Conservation (phyloP, 352 stramenopile genomes). For the Plasmopara viticola region DNA sequence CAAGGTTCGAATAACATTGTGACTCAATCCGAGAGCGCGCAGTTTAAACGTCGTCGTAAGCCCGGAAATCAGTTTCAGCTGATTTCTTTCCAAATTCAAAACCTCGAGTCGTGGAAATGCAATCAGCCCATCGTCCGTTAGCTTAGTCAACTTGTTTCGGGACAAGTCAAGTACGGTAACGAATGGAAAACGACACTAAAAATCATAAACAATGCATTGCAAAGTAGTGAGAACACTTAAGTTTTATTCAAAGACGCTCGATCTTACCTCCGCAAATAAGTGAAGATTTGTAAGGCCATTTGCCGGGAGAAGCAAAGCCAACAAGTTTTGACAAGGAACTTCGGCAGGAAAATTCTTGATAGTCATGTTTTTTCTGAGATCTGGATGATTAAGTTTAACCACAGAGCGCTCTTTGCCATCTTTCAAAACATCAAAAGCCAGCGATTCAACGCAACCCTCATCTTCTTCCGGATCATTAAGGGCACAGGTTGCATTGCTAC, state of each 20-base stretch:
- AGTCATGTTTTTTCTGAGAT: slow-evolving; percentile 37
- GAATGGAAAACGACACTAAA: slow-evolving; percentile 55
- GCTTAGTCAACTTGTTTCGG: slow-evolving; percentile 49
- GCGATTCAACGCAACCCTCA: slow-evolving; percentile 32
- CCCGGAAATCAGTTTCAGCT: slow-evolving; percentile 46
- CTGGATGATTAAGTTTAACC: slow-evolving; percentile 41
- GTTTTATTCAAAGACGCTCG: neutral
- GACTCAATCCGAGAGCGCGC: slow-evolving; percentile 46
- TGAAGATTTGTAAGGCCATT: slow-evolving; percentile 46
- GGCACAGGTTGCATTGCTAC: neutral
- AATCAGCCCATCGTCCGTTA: slow-evolving; percentile 39
- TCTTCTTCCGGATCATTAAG: slow-evolving; percentile 28
- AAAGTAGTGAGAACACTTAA: neutral
- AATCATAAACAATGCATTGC: slow-evolving; percentile 2
- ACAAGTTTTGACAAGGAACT: slow-evolving; percentile 49
- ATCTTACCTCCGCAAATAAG: slow-evolving; percentile 53
- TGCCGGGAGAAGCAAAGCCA: slow-evolving; percentile 53
- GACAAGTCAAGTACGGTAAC: slow-evolving; percentile 53
- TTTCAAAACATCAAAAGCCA: slow-evolving; percentile 46
- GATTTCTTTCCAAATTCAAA: slow-evolving; percentile 55
- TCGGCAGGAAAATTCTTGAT: slow-evolving; percentile 47
- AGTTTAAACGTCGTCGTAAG: slow-evolving; percentile 52
- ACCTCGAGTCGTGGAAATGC: slow-evolving; percentile 62
- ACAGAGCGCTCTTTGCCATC: slow-evolving; percentile 47
- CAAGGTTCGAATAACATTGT: slow-evolving; percentile 52